Evolutionary conservation across 768 basidiomycete genomes (phyloP), one percentile per base, ranked within the genome.

Genomic region (Termitomyces sp.): DNA sequence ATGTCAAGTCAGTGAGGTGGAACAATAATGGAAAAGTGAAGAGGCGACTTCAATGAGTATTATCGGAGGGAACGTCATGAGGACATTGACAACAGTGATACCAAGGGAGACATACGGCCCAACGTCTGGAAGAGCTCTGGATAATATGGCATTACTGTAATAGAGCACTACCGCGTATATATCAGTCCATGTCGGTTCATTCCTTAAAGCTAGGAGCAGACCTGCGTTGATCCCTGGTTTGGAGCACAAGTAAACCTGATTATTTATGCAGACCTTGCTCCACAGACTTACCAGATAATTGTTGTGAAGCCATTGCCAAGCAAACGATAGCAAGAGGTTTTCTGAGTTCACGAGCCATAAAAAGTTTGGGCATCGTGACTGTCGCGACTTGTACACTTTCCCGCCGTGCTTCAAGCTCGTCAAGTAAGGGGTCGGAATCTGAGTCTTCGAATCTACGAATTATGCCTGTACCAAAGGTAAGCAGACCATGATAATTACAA

Each of bases 61-160:
- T 37, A 97, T 88, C 4, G 94, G 88, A 8, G 92, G 90, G 68
- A 94, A 88, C 1, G 90, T 88, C 85, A 87, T 87, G 69, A 73
- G 75, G 72, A 87, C 87, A 67, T 97, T 97, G 58, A 95, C 84
- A 33, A 92, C 66, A 0, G 93, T 89, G 51, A 96, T 90, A 18
- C 86, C 88, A 2, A 97, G 71, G 2, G 93, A 94, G 20, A 95
- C 81, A 63, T 91, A 88, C 20, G 91, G 84, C 0, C 90, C 94
- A 24, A 86, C 69, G 18, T 88, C 80, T 16, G 94, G 92, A 55
- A 97, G 75, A 3, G 92, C 80, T 58, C 83, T 88, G 26, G 86
- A 82, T 26, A 97, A 80, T 62, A 97, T 97, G 49, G 86, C 82
- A 63, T 92, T 94, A 72, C 89, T 92, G 73, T 95, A 96, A 70